phyloP scores from a whole-genome alignment of 1,139 yeast genomes.

The Suhomyces coccinellae region DNA sequence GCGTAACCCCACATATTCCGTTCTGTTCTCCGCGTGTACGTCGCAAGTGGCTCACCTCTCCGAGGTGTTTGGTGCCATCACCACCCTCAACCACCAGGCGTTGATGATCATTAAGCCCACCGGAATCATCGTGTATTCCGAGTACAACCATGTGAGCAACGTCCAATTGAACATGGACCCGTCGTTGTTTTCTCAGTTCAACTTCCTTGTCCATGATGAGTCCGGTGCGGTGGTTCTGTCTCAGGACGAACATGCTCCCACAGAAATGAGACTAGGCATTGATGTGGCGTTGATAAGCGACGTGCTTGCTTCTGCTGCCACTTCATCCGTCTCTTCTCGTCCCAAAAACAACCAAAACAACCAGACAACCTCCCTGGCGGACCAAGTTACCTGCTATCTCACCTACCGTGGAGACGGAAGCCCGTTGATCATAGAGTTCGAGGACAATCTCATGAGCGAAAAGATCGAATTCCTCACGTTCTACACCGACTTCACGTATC shows the following conservation, averaged over 20 bases:
- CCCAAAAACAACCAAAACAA: constrained; percentile 7
- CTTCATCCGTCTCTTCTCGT: constrained; percentile 13
- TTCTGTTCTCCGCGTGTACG: constrained; percentile 39
- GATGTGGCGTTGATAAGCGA: constrained; percentile 39
- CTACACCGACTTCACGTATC: constrained; percentile 43
- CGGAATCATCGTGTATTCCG: constrained; percentile 39
- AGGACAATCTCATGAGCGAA: constrained; percentile 68
- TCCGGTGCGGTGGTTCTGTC: constrained; percentile 5
- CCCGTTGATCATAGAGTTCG: constrained; percentile 70
- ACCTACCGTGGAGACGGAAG: constrained; percentile 54
- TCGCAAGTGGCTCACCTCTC: constrained; percentile 41
- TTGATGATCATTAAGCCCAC: constrained; percentile 33
- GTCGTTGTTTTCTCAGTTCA: constrained; percentile 35
- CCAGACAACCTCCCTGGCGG: constrained; percentile 15
- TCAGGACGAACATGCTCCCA: constrained; percentile 8
- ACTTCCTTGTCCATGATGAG: constrained; percentile 20
- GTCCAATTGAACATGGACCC: constrained; percentile 40
- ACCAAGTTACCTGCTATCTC: constrained; percentile 35
- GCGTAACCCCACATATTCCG: neutral
- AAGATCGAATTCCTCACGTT: constrained; percentile 68
- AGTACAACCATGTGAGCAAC: constrained; percentile 40
- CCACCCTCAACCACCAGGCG: constrained; percentile 37
- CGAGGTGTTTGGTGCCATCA: constrained; percentile 37
- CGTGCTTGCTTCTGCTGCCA: constrained; percentile 33
- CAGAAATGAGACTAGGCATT: constrained; percentile 38